These are phyloP conservation scores for Hypoxylon fragiforme DNA, from an alignment of 495 filamentous ascomycete species.

Conservation along the genomic window DNA sequence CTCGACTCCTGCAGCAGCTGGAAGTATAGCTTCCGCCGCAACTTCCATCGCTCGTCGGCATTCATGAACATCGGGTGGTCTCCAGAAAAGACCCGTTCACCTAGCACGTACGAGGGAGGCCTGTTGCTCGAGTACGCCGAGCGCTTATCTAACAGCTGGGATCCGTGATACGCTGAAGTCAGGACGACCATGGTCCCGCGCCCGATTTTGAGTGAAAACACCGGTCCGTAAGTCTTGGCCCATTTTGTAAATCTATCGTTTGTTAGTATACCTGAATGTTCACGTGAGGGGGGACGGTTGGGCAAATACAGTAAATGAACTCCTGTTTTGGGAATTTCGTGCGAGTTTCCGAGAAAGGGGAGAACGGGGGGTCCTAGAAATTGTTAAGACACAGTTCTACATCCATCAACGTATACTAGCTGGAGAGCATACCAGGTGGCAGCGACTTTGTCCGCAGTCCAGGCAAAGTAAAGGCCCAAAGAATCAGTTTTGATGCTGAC, in stretches of 20 bases:
- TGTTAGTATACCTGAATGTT: neutral
- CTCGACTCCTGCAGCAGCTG: neutral
- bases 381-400: too few relatives aligned
- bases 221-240: neutral
- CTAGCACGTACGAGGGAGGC: neutral
- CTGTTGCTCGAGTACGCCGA: neutral
- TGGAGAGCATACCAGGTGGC: too few relatives aligned
- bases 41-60: neutral
- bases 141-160: neutral
- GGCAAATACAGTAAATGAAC: neutral
- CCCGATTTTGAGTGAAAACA: neutral
- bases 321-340: neutral
- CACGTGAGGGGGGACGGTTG: neutral
- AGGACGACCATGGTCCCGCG: neutral
- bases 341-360: neutral
- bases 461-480: too few relatives aligned
- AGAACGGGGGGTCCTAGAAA: neutral
- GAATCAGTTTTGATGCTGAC: too few relatives aligned
- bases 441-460: too few relatives aligned
- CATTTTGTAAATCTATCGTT: neutral
- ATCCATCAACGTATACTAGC: too few relatives aligned
- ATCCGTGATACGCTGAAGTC: neutral
- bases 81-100: neutral
- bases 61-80: neutral
- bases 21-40: neutral